Base-by-base conservation (phyloP, 352 stramenopile species). In the Thraustotheca clavata region DNA sequence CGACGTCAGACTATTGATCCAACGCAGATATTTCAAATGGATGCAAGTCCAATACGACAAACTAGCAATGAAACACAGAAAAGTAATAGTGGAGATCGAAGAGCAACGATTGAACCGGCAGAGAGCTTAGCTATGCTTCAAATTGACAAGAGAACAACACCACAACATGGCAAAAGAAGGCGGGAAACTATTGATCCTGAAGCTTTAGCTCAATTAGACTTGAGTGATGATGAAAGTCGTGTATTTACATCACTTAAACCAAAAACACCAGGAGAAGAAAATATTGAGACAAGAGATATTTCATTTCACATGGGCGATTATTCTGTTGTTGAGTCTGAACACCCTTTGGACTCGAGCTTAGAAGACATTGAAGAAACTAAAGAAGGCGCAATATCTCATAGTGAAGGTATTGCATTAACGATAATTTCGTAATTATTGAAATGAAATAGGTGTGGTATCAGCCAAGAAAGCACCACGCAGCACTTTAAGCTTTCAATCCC, bases 241-340 rank as follows among this genome's bases (percentile, higher is more conserved):
- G 33, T 62, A 22, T 41, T 47, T n/a, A 16, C n/a, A 12, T 20
- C 55, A 20, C 41, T 49, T 40, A 33, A 6, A n/a, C 46, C 46
- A 46, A 18, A 16, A 46, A 16, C 16, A 46, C 38, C 16, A 46
- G 16, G 16, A 46, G 16, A 54, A 12, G 6, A 54, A 22, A 20
- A 8, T 14, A 18, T 12, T 24, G 31, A 41, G 9, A 11, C 27
- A 34, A 49, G 48, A 33, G 22, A 38, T 35, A 22, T 46, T 14
- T 61, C 29, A 7, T 49, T 61, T 9, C 18, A 46, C 9, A 47
- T 61, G 16, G 52, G 49, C 8, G 49, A 61, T 7, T 48, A 46
- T 24, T 61, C 52, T 20, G 49, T 61, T 29, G 52, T 20, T 20
- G 52, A 49, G 18, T 61, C 52, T 18, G 52, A 61, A 24, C 49